Conservation (phyloP, 352 stramenopile species). For the Globisporangium perplexum region DNA sequence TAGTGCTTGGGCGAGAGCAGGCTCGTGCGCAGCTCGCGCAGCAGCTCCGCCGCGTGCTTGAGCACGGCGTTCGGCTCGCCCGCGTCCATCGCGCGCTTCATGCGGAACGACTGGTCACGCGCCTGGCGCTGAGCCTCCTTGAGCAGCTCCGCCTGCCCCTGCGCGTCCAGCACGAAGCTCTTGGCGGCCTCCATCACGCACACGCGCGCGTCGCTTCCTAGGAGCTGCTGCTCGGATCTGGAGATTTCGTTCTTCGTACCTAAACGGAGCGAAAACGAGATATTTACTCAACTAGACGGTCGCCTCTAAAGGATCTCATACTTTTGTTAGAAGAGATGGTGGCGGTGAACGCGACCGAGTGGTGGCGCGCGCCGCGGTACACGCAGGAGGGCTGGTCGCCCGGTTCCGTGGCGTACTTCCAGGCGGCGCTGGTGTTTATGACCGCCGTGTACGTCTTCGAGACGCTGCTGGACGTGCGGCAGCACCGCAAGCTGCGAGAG, state of each 20-base stretch:
- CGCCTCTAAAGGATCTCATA: too few relatives aligned
- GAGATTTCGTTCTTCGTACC: too few relatives aligned
- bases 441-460: slow-evolving; percentile 90
- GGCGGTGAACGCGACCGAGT: slow-evolving; percentile 12
- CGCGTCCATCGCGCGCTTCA: slow-evolving; percentile 79
- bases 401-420: slow-evolving; percentile 62
- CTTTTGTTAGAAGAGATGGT: too few relatives aligned
- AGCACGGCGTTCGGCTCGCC: slow-evolving; percentile 72
- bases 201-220: not conserved
- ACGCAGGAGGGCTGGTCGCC: slow-evolving; percentile 48
- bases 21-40: slow-evolving; percentile 82
- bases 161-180: slow-evolving; percentile 53
- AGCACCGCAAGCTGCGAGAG: slow-evolving; percentile 88
- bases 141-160: slow-evolving; percentile 67
- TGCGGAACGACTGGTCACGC: slow-evolving; percentile 74
- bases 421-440: slow-evolving; percentile 81
- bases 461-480: slow-evolving; percentile 90
- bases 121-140: slow-evolving; percentile 66
- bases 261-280: too few relatives aligned
- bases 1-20: slow-evolving; percentile 98
- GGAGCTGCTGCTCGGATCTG: too few relatives aligned
- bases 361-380: slow-evolving; percentile 49
- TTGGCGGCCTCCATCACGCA: slow-evolving; percentile 12
- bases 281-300: too few relatives aligned
- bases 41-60: slow-evolving; percentile 74